Evolutionary conservation across 495 filamentous ascomycete genomes (phyloP), one percentile per base, ranked within the genome.

Genomic region (Daldinia bambusicola): DNA sequence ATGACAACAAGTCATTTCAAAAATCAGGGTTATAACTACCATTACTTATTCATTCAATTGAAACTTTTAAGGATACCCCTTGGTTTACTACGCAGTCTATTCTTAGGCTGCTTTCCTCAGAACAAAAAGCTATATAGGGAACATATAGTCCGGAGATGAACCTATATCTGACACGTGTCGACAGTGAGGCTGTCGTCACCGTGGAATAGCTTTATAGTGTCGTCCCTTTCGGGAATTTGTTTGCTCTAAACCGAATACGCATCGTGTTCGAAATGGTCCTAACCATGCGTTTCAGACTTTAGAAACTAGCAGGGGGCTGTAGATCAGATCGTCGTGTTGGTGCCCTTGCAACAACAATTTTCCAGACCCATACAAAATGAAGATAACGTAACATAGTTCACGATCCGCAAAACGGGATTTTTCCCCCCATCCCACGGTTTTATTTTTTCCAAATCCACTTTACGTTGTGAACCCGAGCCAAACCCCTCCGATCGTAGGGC

Each of bases 351-450:
- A 56, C 53, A 16, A 38, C 6, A 37, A 22, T 37, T 9, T 37
- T 31, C 32, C 56, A 45, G 16, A 60, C 56, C 56, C 37, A 57
- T 36, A 38, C 55, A 52, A 52, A 41, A 40, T 48, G 56, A 48
- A 34, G 41, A 43, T 45, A 37, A 41, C 67, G 67, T 63, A 53
- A 69, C 59, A 61, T 70, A 31, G 55, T 56, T 66, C 56, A 66
- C 68, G 68, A 70, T 70, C 13, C 38, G 34, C 22, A 69, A 69
- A 69, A 59, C 55, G 55, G 38, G 31, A 52, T 51, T 48, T 57
- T 68, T 52, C 7, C 3, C 32, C 37, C 6, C n/a, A 34, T 37
- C 32, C 55, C 18, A n/a, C 30, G 32, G 52, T 36, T 32, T 32
- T 34, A 7, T 18, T 53, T n/a, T n/a, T 18, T 10, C 52, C 7